These are phyloP conservation scores for Margaritispora aquatica DNA, from an alignment of 495 filamentous ascomycete species.

Conservation along the genomic window DNA sequence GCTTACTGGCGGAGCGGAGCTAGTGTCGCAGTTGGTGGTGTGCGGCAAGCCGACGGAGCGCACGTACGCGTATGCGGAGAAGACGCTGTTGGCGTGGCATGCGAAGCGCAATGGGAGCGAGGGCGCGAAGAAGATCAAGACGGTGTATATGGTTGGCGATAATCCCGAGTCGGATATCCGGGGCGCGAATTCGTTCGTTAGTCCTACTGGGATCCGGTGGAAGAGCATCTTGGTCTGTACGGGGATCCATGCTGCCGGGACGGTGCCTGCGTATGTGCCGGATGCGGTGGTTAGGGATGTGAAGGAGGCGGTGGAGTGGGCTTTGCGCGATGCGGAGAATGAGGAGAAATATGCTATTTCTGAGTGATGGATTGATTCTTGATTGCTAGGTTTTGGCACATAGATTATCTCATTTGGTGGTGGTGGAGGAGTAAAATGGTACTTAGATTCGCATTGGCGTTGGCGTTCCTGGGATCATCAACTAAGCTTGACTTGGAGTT, in stretches of 20 bases:
- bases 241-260: constrained; percentile 57
- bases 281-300: constrained; percentile 18
- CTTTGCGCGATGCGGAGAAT: background rate
- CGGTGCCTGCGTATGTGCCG: constrained; percentile 20
- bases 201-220: constrained; percentile 63
- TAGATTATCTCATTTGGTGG: too few species aligned
- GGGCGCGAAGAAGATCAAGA: constrained; percentile 32
- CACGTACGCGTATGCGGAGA: constrained; percentile 80
- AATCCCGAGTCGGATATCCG: constrained; percentile 86
- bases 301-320: constrained; percentile 29
- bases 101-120: constrained; percentile 29
- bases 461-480: too few species aligned
- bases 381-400: background rate
- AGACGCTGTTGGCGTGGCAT: constrained; percentile 52
- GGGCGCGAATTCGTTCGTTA: constrained; percentile 70
- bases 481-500: too few species aligned
- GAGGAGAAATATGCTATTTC: too few species aligned
- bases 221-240: constrained; percentile 71
- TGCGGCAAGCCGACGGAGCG: constrained; percentile 73
- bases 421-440: too few species aligned
- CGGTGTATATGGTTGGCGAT: constrained; percentile 94
- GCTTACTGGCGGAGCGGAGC: constrained; percentile 53
- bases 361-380: background rate
- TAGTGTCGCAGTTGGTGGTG: constrained; percentile 47
- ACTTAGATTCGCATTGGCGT: too few species aligned